phyloP scores from a whole-genome alignment of 805 yeast species.

The Nakazawaea sp. region DNA sequence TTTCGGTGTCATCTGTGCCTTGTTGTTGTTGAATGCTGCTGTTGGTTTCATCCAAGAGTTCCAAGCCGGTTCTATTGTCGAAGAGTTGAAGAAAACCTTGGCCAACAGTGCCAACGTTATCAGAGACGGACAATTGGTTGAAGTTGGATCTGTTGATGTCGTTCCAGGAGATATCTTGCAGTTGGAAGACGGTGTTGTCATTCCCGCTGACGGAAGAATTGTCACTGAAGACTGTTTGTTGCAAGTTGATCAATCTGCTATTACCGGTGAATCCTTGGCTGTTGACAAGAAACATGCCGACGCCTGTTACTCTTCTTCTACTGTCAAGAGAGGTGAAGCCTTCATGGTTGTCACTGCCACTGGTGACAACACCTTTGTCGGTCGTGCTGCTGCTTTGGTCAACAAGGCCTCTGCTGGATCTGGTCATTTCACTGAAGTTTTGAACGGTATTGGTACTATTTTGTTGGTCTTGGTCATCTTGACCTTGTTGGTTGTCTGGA shows the following conservation, averaged over 20 bases:
- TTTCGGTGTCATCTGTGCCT: slow-evolving; percentile 94
- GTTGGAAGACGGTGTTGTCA: slow-evolving; percentile 88
- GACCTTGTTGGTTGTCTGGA: slow-evolving; percentile 87
- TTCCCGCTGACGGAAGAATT: slow-evolving; percentile 89
- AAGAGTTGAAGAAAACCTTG: slow-evolving; percentile 89
- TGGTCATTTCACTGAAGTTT: slow-evolving; percentile 96
- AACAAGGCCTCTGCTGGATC: slow-evolving; percentile 89
- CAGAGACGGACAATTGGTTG: slow-evolving; percentile 73
- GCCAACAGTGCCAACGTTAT: slow-evolving; percentile 85
- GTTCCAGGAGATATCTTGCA: slow-evolving; percentile 95
- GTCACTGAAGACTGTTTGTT: slow-evolving; percentile 80
- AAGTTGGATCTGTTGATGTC: slow-evolving; percentile 75
- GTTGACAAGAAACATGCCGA: slow-evolving; percentile 90
- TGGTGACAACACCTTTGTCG: slow-evolving; percentile 93
- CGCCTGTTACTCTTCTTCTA: slow-evolving; percentile 83
- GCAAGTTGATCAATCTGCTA: slow-evolving; percentile 94
- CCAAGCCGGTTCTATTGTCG: slow-evolving; percentile 98
- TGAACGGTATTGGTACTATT: slow-evolving; percentile 95
- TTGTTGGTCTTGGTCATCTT: slow-evolving; percentile 82
- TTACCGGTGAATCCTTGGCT: slow-evolving; percentile 96
- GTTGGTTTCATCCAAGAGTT: slow-evolving; percentile 97
- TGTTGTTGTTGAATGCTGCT: slow-evolving; percentile 77
- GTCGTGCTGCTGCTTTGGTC: slow-evolving; percentile 95
- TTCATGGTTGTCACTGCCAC: slow-evolving; percentile 91
- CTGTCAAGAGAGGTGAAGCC: slow-evolving; percentile 94